phyloP scores from a whole-genome alignment of 2,329 filamentous ascomycete species.

The Colletotrichum sp. region DNA sequence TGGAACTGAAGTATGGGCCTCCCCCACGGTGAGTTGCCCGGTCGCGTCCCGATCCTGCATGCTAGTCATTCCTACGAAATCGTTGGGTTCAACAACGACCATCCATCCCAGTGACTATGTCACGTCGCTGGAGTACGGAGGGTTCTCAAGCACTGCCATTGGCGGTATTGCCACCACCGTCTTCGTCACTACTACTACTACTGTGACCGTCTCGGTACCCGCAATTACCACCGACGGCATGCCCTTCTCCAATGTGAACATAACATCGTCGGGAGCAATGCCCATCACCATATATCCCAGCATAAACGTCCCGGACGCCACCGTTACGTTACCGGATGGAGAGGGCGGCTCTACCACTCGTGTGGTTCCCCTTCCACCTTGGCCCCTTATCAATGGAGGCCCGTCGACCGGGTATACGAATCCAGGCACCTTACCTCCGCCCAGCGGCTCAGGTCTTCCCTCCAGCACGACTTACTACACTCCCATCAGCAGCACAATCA shows the following conservation, averaged over 20 bases:
- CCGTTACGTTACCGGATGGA: slow-evolving; percentile 20
- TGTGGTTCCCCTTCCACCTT: slow-evolving; percentile 23
- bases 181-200: slow-evolving; percentile 3
- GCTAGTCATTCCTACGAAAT: slow-evolving; percentile 26
- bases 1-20: slow-evolving; percentile 19
- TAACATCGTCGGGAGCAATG: slow-evolving; percentile 8
- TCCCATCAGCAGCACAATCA: neutral
- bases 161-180: neutral
- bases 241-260: slow-evolving; percentile 24
- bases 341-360: slow-evolving; percentile 21
- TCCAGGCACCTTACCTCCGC: neutral
- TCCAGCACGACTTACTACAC: neutral
- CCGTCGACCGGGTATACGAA: neutral
- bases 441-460: neutral
- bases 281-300: slow-evolving; percentile 16
- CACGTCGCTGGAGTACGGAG: slow-evolving; percentile 25
- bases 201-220: slow-evolving; percentile 19
- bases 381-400: slow-evolving; percentile 19
- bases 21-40: slow-evolving; percentile 15
- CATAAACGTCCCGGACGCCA: slow-evolving; percentile 12
- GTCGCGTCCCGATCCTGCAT: slow-evolving; percentile 18
- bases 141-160: slow-evolving; percentile 9
- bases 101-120: slow-evolving; percentile 22
- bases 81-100: slow-evolving; percentile 11
- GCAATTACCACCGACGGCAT: slow-evolving; percentile 7